A percentile compares a stretch with the other conserved stretches of the same genome.
phyloP scores from a whole-genome alignment of 331 rosid genomes.

The Quercus phellos region DNA sequence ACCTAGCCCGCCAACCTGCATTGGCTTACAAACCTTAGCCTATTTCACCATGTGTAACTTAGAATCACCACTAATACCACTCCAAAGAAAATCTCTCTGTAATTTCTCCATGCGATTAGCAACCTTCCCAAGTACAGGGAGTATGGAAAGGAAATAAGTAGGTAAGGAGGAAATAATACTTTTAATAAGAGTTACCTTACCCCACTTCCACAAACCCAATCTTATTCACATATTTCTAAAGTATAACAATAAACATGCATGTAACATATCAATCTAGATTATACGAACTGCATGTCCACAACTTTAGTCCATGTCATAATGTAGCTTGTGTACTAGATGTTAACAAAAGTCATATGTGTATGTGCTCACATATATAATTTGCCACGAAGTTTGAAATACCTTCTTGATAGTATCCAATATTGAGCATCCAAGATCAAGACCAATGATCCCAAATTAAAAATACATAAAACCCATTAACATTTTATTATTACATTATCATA shows the following conservation, averaged over 20 bases:
- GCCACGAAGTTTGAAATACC: neutral
- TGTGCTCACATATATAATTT: neutral
- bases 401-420: neutral
- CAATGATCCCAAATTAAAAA: neutral
- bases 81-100: no score
- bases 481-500: neutral
- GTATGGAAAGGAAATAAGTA: no score
- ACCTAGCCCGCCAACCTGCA: no score
- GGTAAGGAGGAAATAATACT: no score
- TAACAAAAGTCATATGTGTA: neutral
- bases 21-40: no score
- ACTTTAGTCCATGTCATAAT: neutral
- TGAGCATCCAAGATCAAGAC: slow-evolving; percentile 10
- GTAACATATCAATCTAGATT: neutral
- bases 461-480: neutral
- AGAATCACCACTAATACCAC: no score
- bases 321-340: neutral
- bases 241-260: neutral
- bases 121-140: no score
- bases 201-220: neutral
- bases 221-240: neutral
- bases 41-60: no score
- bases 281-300: neutral
- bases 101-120: no score
- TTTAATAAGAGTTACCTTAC: no score